These are phyloP conservation scores for Pilaira anomala DNA, from an alignment of 192 early-diverging fungal genomes.

Conservation along the genomic window DNA sequence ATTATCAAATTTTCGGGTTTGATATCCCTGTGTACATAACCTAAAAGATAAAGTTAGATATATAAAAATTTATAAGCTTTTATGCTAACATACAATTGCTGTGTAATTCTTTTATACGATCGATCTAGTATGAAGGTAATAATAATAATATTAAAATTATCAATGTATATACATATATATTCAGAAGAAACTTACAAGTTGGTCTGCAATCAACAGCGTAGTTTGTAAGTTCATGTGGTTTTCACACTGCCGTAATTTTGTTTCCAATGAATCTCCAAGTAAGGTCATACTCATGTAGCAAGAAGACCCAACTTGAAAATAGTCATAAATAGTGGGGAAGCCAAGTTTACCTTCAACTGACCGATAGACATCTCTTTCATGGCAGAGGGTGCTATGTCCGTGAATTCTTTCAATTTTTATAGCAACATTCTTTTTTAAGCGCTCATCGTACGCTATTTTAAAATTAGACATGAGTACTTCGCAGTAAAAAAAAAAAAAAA, in stretches of 20 bases:
- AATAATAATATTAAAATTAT: not conserved
- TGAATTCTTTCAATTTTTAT: conserved; percentile 95
- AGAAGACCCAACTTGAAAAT: conserved; percentile 79
- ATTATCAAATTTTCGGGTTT: conserved; percentile 93
- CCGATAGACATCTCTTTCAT: conserved; percentile 96
- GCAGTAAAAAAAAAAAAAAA: too few species aligned
- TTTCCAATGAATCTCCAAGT: conserved; percentile 84
- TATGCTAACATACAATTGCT: not conserved
- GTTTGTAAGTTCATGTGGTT: conserved; percentile 88
- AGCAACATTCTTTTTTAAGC: conserved; percentile 80
- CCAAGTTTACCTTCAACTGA: conserved; percentile 88
- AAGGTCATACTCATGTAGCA: conserved; percentile 88
- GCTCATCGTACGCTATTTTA: too few species aligned
- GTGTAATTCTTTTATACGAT: conserved; percentile 59
- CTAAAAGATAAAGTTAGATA: conserved; percentile 16
- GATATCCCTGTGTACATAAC: conserved; percentile 90
- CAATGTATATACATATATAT: not conserved
- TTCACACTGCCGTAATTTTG: conserved; percentile 87
- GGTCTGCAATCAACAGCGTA: conserved; percentile 81
- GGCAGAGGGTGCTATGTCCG: conserved; percentile 96
- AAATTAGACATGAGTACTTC: too few species aligned
- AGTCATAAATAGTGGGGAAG: conserved; percentile 86
- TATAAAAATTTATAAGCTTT: not conserved
- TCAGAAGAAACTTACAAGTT: conserved; percentile 57
- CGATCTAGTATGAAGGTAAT: conserved; percentile 61